Evolutionary conservation across 257 asterid genomes (phyloP), one percentile per base, ranked within the genome.

Genomic region (Nicotiana paniculata): DNA sequence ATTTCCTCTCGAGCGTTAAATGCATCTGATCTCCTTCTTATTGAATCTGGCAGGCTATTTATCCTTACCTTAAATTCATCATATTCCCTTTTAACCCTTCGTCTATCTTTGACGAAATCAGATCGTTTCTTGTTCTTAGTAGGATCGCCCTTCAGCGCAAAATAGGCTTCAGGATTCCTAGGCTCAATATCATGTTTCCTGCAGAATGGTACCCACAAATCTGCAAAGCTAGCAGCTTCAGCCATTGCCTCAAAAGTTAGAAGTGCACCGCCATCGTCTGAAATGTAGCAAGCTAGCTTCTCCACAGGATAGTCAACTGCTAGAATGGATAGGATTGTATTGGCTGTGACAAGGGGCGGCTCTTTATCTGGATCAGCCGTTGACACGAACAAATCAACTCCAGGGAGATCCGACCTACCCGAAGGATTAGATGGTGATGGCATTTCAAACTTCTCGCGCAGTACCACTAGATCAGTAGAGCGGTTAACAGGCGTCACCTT

Each of bases 231-330:
- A n/a, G 85, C 86, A 9, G 90, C 88, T 68, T 88, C 90, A 0
- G 89, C 90, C 90, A 88, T 88, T 63, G 90, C 90, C 77, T 88
- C 90, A 12, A 88, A 88, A n/a, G 84, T 88, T 43, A 88, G 85
- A 66, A 88, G 85, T 8, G 90, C 88, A 30, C 90, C 90, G 0
- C 89, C 89, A 30, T 88, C 90, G n/a, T 88, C 90, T 5, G 90
- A 88, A 62, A 88, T n/a, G 21, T 86, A 88, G 53, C 89, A 86
- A 30, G 89, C 81, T 3, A 86, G 76, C 81, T 88, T 88, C 64
- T 88, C 90, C 13, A 88, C 89, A 2, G 90, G 90, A 77, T 86
- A 88, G 4, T 88, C 90, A 35, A 74, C 89, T 11, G 90, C 87
- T 24, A 88, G 70, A n/a, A 88, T 88, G 3, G 90, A 88, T 35